phyloP scores from a whole-genome alignment of 257 asterid genomes.

The Solanum bulbocastanum region DNA sequence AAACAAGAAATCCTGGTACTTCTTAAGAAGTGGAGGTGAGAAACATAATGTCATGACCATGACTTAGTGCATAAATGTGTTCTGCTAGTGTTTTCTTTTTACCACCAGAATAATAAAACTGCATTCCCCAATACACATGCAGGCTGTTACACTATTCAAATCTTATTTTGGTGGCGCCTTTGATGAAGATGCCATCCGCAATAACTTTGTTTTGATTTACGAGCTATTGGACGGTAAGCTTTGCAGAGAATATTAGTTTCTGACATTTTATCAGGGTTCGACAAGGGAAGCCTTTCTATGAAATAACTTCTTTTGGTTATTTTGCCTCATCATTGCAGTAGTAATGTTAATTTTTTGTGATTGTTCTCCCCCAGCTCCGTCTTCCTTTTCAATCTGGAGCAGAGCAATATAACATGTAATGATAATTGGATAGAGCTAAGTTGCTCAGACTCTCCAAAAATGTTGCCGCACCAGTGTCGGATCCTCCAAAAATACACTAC shows the following conservation, averaged over 20 bases:
- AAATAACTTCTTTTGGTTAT: neutral
- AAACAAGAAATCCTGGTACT: neutral
- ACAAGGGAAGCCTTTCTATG: neutral
- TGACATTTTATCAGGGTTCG: neutral
- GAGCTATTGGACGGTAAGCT: constrained; percentile 91
- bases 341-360: neutral
- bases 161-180: constrained; percentile 98
- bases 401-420: neutral
- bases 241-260: neutral
- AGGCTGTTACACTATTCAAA: constrained; percentile 92
- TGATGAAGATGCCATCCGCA: constrained; percentile 99
- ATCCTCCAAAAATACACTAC: too few species aligned
- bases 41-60: neutral
- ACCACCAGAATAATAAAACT: neutral
- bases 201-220: constrained; percentile 85
- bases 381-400: neutral
- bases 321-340: neutral
- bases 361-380: neutral
- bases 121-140: constrained; percentile 16
- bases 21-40: neutral
- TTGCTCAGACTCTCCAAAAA: too few species aligned
- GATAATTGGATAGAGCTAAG: neutral
- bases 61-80: neutral
- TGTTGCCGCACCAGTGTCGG: too few species aligned
- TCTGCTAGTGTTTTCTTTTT: neutral